Percentiles rank a stretch among this genome's conserved stretches.
Conservation (phyloP, 768 basidiomycete genomes). For the Suillus luteus region DNA sequence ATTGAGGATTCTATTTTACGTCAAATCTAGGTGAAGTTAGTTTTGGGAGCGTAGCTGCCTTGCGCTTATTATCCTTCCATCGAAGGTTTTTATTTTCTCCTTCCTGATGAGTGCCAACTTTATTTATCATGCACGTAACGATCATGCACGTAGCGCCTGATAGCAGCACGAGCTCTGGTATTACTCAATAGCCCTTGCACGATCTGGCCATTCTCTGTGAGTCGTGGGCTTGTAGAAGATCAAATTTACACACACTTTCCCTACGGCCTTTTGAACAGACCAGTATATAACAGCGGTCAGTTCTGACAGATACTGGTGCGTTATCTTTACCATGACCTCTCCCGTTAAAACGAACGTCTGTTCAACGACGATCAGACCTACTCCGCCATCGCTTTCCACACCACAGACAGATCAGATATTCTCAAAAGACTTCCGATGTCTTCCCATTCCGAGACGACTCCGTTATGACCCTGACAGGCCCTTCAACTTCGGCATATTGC, state of each 20-base stretch:
- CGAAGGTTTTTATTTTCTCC: background rate
- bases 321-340: background rate
- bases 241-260: background rate
- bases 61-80: background rate
- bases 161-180: background rate
- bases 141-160: background rate
- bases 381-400: background rate
- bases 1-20: background rate
- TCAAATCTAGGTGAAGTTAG: background rate
- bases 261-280: background rate
- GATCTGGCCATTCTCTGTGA: background rate
- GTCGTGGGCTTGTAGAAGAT: background rate
- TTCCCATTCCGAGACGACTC: constrained; percentile 46
- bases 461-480: constrained; percentile 43
- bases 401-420: background rate
- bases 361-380: background rate
- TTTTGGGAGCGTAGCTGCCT: background rate
- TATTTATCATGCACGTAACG: background rate
- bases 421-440: constrained; percentile 42
- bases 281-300: background rate
- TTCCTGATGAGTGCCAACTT: background rate
- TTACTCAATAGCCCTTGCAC: background rate
- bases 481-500: constrained; percentile 36
- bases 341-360: background rate
- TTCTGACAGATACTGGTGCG: background rate